Conservation (phyloP, 2,329 filamentous ascomycete genomes). For the Calonectria pteridis region DNA sequence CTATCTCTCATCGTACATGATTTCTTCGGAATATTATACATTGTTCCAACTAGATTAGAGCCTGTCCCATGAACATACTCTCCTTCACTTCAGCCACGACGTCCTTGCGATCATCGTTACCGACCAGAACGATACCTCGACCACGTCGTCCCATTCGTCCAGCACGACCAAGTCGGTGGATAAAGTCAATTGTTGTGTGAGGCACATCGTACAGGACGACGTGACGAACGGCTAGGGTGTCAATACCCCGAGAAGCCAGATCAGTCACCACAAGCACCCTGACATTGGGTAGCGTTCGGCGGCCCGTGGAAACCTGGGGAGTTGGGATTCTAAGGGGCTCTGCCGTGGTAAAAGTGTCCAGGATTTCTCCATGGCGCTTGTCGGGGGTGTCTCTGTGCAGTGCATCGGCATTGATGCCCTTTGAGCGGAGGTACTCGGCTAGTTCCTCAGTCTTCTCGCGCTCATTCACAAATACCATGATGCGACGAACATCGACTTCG, state of each 20-base stretch:
- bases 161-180: constrained; percentile 91
- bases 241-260: constrained; percentile 90
- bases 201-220: constrained; percentile 98
- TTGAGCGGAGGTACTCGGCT: constrained; percentile 80
- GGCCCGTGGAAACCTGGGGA: constrained; percentile 48
- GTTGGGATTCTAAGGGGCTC: constrained; percentile 54
- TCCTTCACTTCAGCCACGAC: constrained; percentile 92
- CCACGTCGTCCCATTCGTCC: constrained; percentile 94
- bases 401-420: constrained; percentile 89
- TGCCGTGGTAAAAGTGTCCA: constrained; percentile 77
- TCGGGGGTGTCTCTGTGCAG: constrained; percentile 88
- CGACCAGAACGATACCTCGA: constrained; percentile 89
- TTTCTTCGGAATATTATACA: not conserved
- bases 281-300: constrained; percentile 76
- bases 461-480: constrained; percentile 97
- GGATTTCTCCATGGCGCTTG: constrained; percentile 80
- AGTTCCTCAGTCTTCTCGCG: constrained; percentile 88
- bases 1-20: constrained; percentile 39
- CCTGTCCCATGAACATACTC: constrained; percentile 86
- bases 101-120: constrained; percentile 89
- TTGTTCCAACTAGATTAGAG: constrained; percentile 69
- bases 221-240: constrained; percentile 90
- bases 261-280: constrained; percentile 97
- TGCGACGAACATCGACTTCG: constrained; percentile 79
- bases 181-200: constrained; percentile 97